Percentiles rank a stretch among this genome's conserved stretches.
Conservation (phyloP, 176 grass and related monocot species). For the Oryza glumipatula region DNA sequence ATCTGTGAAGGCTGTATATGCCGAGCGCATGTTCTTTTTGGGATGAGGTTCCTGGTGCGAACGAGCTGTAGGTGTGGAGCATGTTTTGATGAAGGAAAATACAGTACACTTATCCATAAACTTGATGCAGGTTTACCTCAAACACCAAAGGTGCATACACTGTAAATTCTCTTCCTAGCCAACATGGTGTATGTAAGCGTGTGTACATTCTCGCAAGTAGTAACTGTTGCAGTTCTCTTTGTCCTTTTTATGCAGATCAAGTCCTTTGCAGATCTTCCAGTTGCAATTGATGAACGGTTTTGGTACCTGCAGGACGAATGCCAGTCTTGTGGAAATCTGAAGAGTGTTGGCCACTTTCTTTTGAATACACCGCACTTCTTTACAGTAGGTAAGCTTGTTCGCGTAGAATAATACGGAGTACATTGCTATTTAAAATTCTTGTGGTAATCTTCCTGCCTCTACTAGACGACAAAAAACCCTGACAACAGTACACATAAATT, state of each 20-base stretch:
- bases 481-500: no score
- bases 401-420: not conserved
- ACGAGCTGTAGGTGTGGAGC: conserved; percentile 23
- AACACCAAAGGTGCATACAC: conserved; percentile 27
- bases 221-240: not conserved
- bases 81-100: not conserved
- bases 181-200: not conserved
- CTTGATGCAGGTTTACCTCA: conserved; percentile 30
- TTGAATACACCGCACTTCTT: conserved; percentile 34
- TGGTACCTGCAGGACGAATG: not conserved
- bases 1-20: conserved; percentile 24
- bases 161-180: not conserved
- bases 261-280: conserved; percentile 3
- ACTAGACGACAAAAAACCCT: not conserved
- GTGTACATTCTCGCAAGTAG: not conserved
- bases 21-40: conserved; percentile 37
- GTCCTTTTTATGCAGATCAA: conserved; percentile 26
- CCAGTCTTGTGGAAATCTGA: conserved; percentile 12
- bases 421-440: not conserved
- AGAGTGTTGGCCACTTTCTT: conserved; percentile 17
- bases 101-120: conserved; percentile 27
- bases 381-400: conserved; percentile 28
- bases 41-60: conserved; percentile 15
- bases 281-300: conserved; percentile 24
- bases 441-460: not conserved